phyloP scores from a whole-genome alignment of 129 eudicot species.

The Deinandra increscens region DNA sequence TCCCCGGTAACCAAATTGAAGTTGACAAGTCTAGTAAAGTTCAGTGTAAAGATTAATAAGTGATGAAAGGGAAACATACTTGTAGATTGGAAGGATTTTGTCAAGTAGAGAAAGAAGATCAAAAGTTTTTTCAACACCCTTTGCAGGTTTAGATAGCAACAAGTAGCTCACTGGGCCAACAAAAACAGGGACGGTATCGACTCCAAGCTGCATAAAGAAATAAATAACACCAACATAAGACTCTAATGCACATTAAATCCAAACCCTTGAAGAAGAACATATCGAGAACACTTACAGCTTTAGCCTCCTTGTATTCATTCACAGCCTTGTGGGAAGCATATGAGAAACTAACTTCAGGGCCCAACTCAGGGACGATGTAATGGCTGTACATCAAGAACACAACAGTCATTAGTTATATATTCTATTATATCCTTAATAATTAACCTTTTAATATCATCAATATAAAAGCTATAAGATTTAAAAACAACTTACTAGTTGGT shows the following conservation, averaged over 20 bases:
- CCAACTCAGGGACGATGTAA: slow-evolving; percentile 97
- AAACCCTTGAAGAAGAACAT: not conserved
- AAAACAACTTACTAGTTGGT: slow-evolving; percentile 93
- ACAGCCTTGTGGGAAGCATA: slow-evolving; percentile 99
- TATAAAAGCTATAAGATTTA: no score
- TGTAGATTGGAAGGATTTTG: slow-evolving; percentile 88
- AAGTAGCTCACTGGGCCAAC: slow-evolving; percentile 96
- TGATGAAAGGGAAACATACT: slow-evolving; percentile 37
- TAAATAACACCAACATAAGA: not conserved
- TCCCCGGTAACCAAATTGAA: not conserved
- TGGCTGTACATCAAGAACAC: slow-evolving; percentile 82
- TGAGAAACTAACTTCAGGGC: slow-evolving; percentile 83
- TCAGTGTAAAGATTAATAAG: not conserved
- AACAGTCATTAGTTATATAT: no score
- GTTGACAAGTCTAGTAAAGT: not conserved
- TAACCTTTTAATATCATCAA: no score
- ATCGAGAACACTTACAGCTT: slow-evolving; percentile 64
- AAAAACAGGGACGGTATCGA: slow-evolving; percentile 93
- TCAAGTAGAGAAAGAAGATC: slow-evolving; percentile 83
- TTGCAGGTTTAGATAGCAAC: slow-evolving; percentile 89
- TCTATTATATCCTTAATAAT: no score
- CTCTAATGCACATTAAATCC: not conserved
- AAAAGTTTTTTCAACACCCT: slow-evolving; percentile 91
- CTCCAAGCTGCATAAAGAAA: slow-evolving; percentile 68
- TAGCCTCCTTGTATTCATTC: slow-evolving; percentile 97